Evolutionary conservation across 2,329 filamentous ascomycete species (phyloP), one percentile per base, ranked within the genome.

Genomic region (Ophiostoma montium): DNA sequence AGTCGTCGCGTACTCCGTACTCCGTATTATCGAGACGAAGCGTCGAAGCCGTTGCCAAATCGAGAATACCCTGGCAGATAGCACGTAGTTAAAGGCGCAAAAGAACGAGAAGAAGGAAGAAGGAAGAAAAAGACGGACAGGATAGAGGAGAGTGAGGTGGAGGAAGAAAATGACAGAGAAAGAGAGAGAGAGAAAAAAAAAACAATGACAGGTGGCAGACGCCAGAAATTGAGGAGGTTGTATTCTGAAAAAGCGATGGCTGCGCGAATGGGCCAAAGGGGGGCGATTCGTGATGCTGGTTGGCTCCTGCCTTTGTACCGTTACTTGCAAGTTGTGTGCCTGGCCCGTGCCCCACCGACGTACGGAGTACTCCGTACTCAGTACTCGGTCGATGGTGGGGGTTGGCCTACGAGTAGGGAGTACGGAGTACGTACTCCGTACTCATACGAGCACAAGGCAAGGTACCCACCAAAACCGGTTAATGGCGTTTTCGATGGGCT

Each of bases 201-300:
- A n/a, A 27, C 16, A 32, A 47, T 7, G 30, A 33, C 18, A 19
- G 38, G 19, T n/a, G 19, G 27, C 38, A 42, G 38, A 33, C 21
- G n/a, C 19, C 30, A 21, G 41, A 48, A 51, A 51, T 48, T 48
- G 27, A 51, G 50, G 50, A 51, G 50, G 49, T 48, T 51, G 50
- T 46, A 47, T 33, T 38, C 23, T 23, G 18, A 31, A 48, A 51
- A 48, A 36, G 35, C 46, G 41, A 51, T 51, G 50, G 50, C 50
- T 51, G 41, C 39, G 33, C 21, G 16, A 32, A 11, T 21, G 16
- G 46, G 49, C 21, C 27, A 31, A 10, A 18, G 38, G 35, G 18
- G 36, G 43, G 49, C 49, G 36, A 51, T 51, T 51, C 46, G 50
- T 35, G 31, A 36, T 36, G 32, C 46, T 51, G 41, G 41, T 42